Percentiles rank a stretch among this genome's conserved stretches.
phyloP scores from a whole-genome alignment of 2,329 filamentous ascomycete species.

The Neonectria sp. region DNA sequence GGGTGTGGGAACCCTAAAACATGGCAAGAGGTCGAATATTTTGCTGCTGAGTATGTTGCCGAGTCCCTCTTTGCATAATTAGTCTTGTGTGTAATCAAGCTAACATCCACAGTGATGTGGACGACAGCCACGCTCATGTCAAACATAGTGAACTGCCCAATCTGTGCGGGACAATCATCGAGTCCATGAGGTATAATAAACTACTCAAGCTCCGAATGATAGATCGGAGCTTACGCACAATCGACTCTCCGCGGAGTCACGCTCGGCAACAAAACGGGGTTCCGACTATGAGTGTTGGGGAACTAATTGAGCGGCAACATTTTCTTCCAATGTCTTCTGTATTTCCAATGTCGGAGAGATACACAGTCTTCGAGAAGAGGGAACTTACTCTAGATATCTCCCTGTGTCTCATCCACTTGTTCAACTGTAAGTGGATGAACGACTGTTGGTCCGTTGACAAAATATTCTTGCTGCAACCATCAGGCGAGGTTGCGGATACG shows the following conservation, averaged over 20 bases:
- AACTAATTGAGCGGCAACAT: not conserved
- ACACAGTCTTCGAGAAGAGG: not conserved
- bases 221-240: not conserved
- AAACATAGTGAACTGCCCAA: not conserved
- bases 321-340: not conserved
- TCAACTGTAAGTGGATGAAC: not conserved
- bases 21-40: not conserved
- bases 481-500: too few species aligned
- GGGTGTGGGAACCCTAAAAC: not conserved
- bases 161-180: not conserved
- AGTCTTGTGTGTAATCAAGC: not conserved
- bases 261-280: not conserved
- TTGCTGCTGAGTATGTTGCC: not conserved
- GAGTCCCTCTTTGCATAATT: not conserved
- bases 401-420: not conserved
- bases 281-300: not conserved
- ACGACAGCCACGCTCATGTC: not conserved
- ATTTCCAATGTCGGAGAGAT: not conserved
- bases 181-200: not conserved
- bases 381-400: not conserved
- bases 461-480: not conserved
- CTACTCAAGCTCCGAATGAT: not conserved
- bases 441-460: not conserved
- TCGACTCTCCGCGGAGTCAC: too few species aligned
- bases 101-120: not conserved